phyloP scores from a whole-genome alignment of 257 asterid genomes.

The Lycium barbarum region DNA sequence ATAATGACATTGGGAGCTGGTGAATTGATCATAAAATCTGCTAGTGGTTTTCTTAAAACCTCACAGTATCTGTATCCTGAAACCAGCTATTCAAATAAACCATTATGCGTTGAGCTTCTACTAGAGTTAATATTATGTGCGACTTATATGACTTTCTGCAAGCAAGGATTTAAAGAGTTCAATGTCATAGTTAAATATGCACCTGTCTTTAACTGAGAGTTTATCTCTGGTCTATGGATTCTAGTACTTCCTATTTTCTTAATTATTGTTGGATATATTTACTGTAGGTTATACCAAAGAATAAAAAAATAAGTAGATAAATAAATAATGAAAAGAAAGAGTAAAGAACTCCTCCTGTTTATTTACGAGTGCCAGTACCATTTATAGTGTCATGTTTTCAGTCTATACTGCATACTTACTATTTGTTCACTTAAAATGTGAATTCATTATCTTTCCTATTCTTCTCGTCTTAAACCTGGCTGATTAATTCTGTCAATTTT shows the following conservation, averaged over 20 bases:
- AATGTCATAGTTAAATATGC: not conserved
- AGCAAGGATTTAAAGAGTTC: not conserved
- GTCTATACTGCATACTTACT: constrained; percentile 1
- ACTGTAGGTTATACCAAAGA: not conserved
- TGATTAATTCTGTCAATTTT: not conserved
- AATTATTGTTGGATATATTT: not conserved
- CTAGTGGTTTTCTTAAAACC: not conserved
- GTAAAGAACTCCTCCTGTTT: constrained; percentile 4
- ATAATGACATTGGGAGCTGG: not conserved
- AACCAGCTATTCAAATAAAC: not conserved
- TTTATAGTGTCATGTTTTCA: not conserved
- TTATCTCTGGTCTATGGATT: not conserved
- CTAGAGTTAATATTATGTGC: not conserved
- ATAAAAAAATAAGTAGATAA: constrained; percentile 7
- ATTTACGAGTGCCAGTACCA: not conserved
- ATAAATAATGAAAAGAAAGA: not conserved
- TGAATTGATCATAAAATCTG: constrained; percentile 14
- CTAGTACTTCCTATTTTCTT: constrained; percentile 12
- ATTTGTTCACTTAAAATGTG: not conserved
- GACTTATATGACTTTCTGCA: not conserved
- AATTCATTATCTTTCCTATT: not conserved
- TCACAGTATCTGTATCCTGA: not conserved
- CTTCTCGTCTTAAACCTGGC: not conserved
- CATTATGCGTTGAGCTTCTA: constrained; percentile 21
- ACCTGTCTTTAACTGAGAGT: not conserved